Evolutionary conservation across 305 asterid genomes (phyloP).

Genomic region (Monarda citriodora): DNA sequence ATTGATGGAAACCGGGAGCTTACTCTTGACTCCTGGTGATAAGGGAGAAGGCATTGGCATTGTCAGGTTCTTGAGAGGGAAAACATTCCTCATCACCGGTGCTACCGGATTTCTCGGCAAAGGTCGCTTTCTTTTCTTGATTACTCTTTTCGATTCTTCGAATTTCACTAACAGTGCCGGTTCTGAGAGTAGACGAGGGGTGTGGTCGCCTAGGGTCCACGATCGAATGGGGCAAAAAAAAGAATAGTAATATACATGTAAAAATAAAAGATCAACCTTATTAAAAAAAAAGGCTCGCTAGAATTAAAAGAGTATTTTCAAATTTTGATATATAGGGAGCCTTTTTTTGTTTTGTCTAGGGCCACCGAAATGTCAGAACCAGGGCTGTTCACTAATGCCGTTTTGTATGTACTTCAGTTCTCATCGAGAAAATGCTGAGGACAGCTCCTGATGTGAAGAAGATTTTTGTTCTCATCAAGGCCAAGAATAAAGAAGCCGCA

Average conservation of each 20-base stretch:
- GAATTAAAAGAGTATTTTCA: too few relatives aligned
- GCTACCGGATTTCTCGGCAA: constrained; percentile 90
- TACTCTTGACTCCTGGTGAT: constrained; percentile 60
- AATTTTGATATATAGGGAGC: too few relatives aligned
- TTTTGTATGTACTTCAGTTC: constrained; percentile 64
- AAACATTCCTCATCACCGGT: constrained; percentile 71
- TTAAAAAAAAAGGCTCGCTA: too few relatives aligned
- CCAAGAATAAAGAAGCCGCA: constrained; percentile 75
- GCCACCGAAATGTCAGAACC: too few relatives aligned
- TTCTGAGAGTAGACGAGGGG: too few relatives aligned
- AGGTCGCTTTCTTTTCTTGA: constrained; percentile 34
- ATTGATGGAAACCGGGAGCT: constrained; percentile 44
- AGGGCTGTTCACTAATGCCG: too few relatives aligned
- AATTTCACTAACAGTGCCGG: too few relatives aligned
- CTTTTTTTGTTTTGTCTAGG: too few relatives aligned
- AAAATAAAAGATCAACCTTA: too few relatives aligned
- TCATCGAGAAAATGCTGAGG: constrained; percentile 88
- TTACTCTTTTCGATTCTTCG: background rate
- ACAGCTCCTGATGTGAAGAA: constrained; percentile 85
- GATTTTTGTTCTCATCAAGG: constrained; percentile 85
- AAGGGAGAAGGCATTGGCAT: constrained; percentile 81
- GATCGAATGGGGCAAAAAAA: too few relatives aligned
- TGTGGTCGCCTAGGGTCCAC: too few relatives aligned
- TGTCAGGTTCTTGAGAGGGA: constrained; percentile 62
- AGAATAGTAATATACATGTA: too few relatives aligned